Evolutionary conservation across 805 yeast genomes (phyloP).

Genomic region (Dipodascus geniculatus): DNA sequence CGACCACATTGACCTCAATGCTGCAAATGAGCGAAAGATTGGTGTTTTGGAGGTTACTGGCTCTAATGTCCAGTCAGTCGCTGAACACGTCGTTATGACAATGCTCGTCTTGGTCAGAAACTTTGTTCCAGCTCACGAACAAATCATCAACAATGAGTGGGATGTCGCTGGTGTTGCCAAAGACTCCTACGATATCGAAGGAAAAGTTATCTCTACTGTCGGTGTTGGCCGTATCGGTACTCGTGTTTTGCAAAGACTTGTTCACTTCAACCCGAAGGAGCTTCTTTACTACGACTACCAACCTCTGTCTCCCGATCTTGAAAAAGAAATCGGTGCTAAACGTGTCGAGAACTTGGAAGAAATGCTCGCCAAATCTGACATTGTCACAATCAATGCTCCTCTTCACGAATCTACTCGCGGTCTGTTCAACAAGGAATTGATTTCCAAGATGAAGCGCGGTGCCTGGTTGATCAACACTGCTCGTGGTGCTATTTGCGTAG

Average conservation of each 20-base stretch:
- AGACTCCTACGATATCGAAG: slow-evolving; percentile 64
- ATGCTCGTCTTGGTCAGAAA: slow-evolving; percentile 61
- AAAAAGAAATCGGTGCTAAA: slow-evolving; percentile 44
- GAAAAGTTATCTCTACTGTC: slow-evolving; percentile 65
- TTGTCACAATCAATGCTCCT: slow-evolving; percentile 70
- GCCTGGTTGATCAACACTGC: slow-evolving; percentile 70
- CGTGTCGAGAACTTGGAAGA: slow-evolving; percentile 52
- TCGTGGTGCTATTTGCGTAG: slow-evolving; percentile 68
- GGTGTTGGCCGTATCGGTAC: slow-evolving; percentile 78
- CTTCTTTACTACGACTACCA: slow-evolving; percentile 68
- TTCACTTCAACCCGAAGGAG: slow-evolving; percentile 65
- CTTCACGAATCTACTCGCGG: slow-evolving; percentile 61
- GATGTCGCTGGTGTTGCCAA: slow-evolving; percentile 68
- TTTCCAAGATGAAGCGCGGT: slow-evolving; percentile 57
- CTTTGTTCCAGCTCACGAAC: slow-evolving; percentile 70
- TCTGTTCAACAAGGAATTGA: slow-evolving; percentile 46
- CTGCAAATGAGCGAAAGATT: slow-evolving; percentile 50
- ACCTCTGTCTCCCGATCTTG: slow-evolving; percentile 47
- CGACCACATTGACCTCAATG: slow-evolving; percentile 65
- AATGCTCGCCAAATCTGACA: slow-evolving; percentile 53
- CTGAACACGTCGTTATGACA: slow-evolving; percentile 70
- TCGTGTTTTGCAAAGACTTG: slow-evolving; percentile 58
- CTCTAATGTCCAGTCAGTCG: slow-evolving; percentile 68
- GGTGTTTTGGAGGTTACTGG: slow-evolving; percentile 75
- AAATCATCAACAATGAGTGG: slow-evolving; percentile 52